These are phyloP conservation scores for Acacia confusa DNA, from an alignment of 306 rosid genomes.

Conservation along the genomic window DNA sequence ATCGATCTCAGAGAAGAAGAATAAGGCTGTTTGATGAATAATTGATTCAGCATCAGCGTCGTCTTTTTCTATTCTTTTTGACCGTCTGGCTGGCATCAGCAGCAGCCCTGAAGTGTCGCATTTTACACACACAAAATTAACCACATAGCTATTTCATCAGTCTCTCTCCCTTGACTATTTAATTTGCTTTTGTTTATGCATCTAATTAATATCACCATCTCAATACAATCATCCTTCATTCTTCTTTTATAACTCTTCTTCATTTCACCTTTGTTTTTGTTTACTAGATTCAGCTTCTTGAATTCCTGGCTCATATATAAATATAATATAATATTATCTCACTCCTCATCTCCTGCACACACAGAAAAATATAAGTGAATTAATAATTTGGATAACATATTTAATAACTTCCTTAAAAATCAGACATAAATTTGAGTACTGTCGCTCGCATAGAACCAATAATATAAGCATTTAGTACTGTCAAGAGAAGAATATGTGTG, in stretches of 20 bases:
- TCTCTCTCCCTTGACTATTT: neutral
- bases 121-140: too few relatives aligned
- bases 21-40: neutral
- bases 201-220: neutral
- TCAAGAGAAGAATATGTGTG: too few relatives aligned
- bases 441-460: too few relatives aligned
- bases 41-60: neutral
- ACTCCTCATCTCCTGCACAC: too few relatives aligned
- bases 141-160: neutral
- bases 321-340: neutral
- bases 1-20: neutral
- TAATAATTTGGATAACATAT: too few relatives aligned
- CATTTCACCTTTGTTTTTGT: neutral
- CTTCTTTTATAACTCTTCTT: neutral
- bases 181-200: neutral
- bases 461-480: too few relatives aligned
- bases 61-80: neutral
- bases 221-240: neutral
- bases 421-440: too few relatives aligned
- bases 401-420: too few relatives aligned
- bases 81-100: slow-evolving; percentile 6
- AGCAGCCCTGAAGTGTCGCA: neutral
- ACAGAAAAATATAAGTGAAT: too few relatives aligned
- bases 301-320: neutral
- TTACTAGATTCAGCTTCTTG: neutral